Percentiles rank a stretch among this genome's conserved stretches.
Conservation (phyloP, 2,329 filamentous ascomycete genomes). For the Magnaporthiopsis incrustans region DNA sequence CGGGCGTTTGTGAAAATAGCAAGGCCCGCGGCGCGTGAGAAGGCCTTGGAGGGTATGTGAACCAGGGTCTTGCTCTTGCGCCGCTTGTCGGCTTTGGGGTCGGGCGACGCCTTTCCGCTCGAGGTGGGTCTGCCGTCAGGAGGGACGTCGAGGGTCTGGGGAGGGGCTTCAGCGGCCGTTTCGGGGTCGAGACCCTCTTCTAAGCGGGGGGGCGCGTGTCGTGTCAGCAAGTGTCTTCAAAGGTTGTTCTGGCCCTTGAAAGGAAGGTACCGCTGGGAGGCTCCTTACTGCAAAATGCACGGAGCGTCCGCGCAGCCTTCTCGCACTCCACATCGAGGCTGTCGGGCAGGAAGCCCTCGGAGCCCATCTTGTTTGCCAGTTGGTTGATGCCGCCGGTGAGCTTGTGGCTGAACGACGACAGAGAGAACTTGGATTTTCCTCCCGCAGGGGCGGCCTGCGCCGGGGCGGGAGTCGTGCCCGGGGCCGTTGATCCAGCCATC, state of each 20-base stretch:
- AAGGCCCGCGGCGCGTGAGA: slow-evolving; percentile 57
- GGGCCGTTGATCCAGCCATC: neutral
- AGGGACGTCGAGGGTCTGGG: slow-evolving; percentile 16
- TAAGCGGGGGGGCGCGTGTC: slow-evolving; percentile 14
- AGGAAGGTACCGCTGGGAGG: too few relatives aligned
- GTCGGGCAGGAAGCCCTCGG: slow-evolving; percentile 78
- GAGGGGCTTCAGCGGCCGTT: slow-evolving; percentile 18
- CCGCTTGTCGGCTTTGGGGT: slow-evolving; percentile 15
- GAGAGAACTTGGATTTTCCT: slow-evolving; percentile 2
- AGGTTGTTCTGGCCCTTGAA: too few relatives aligned
- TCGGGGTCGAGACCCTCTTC: slow-evolving; percentile 44
- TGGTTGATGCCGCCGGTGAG: slow-evolving; percentile 69
- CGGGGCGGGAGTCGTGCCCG: neutral
- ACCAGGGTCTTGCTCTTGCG: slow-evolving; percentile 36
- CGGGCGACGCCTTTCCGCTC: neutral
- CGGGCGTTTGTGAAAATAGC: slow-evolving; percentile 63
- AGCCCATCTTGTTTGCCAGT: slow-evolving; percentile 73
- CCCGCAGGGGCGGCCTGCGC: neutral
- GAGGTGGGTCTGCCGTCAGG: slow-evolving; percentile 1
- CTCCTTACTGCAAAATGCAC: slow-evolving; percentile 72
- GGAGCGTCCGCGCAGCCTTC: slow-evolving; percentile 78
- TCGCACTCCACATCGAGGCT: slow-evolving; percentile 83
- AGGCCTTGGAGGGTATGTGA: slow-evolving; percentile 50
- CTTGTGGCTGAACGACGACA: slow-evolving; percentile 30
- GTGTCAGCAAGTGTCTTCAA: neutral